A percentile compares a stretch with the other conserved stretches of the same genome.
Evolutionary conservation across 2,329 filamentous ascomycete species (phyloP).

Genomic region (Colletotrichum gloeosporioides): DNA sequence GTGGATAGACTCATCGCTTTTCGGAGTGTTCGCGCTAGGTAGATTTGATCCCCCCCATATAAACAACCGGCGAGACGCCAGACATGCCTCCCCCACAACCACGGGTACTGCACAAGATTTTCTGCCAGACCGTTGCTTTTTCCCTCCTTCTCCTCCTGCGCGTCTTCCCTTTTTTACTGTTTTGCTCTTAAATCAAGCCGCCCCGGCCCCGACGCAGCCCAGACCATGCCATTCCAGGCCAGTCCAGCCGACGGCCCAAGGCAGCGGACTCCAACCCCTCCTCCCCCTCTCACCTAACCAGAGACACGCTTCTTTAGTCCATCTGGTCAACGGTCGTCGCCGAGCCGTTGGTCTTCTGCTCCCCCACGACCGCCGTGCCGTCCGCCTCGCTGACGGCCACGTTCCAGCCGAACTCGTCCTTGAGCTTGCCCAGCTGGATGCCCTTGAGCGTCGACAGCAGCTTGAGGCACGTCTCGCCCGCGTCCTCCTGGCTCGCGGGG

Average conservation of each 20-base stretch:
- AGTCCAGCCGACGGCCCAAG: background rate
- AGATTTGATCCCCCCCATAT: background rate
- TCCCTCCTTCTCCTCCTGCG: background rate
- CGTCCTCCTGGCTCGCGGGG: constrained; percentile 63
- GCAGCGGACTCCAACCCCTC: background rate
- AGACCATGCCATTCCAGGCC: background rate
- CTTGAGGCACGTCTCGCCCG: constrained; percentile 75
- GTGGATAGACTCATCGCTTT: background rate
- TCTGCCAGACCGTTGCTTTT: background rate
- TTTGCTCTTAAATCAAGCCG: background rate
- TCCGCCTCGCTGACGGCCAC: constrained; percentile 51
- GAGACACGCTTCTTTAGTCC: constrained; percentile 24
- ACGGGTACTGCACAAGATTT: background rate
- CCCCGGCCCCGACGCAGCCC: background rate
- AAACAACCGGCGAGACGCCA: background rate
- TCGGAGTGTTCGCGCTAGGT: background rate
- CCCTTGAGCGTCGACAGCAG: constrained; percentile 80
- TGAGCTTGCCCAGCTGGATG: constrained; percentile 81
- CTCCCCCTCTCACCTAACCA: background rate
- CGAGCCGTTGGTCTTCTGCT: constrained; percentile 24
- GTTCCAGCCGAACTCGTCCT: constrained; percentile 81
- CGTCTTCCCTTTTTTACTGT: background rate
- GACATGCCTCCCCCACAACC: background rate
- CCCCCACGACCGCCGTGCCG: constrained; percentile 40
- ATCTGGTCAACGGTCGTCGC: constrained; percentile 37